Base-by-base conservation (phyloP, 2,329 filamentous ascomycete species). In the Raffaelea albimanens region DNA sequence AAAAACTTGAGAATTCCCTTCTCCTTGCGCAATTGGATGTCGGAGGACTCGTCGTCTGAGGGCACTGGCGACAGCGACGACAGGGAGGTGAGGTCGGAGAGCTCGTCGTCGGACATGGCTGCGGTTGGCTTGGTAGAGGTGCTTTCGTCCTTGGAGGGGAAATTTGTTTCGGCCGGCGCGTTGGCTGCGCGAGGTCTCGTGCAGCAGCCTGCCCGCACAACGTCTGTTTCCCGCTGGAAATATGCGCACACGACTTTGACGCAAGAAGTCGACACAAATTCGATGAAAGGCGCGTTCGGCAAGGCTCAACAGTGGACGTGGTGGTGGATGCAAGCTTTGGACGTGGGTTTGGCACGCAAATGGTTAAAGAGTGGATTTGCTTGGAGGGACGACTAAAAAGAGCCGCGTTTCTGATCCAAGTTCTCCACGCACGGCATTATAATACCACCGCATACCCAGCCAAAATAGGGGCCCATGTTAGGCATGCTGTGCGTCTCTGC, bases 1-100 rank as follows among this genome's bases (percentile, higher is more conserved):
- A 83, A 83, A 74, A 82, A 84, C 67, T 82, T 82, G 50, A 82
- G 67, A 55, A 84, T 83, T 52, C 80, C 78, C 44, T 57, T 70
- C 66, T 50, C 38, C 55, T 78, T 63, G 50, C 67, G 67, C 54
- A 75, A 62, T 64, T 72, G 63, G 55, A 71, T 63, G 52, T 78
- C 74, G 49, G 66, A 64, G 49, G 66, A 64, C 53, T 74, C 70
- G 46, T 72, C 72, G 40, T 81, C 78, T n/a, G 73, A 65, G 18
- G 69, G 68, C 4, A 64, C 67, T 38, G 65, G 74, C 19, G 73
- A 75, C 45, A 76, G 58, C 31, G 76, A 80, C 41, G 58, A 61
- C 8, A 64, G 61, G 4, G 72, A 75, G 31, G 80, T 82, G 49
- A 83, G 70, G 48, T 82, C 78, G 40, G 78, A 83, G 48, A 76